Evolutionary conservation across 176 grass and related monocot genomes (phyloP).

Genomic region (sorghum (Sorghum bicolor)): DNA sequence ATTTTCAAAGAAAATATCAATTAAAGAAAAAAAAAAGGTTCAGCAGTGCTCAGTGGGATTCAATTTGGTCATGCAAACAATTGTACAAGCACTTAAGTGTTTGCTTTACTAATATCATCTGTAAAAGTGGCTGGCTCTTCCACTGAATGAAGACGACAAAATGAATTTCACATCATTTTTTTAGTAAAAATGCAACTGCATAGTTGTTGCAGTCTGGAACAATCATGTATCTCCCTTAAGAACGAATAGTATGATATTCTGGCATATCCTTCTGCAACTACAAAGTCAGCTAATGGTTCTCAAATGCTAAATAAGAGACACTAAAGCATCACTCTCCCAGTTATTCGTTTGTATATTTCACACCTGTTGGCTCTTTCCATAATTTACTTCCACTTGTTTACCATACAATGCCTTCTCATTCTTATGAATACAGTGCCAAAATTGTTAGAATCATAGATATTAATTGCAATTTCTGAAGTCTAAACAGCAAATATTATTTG

Average conservation of each 20-base stretch:
- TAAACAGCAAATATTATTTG: background rate
- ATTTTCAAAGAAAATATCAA: background rate
- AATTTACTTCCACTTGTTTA: background rate
- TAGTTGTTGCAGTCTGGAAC: background rate
- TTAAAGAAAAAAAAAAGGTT: background rate
- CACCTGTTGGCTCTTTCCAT: background rate
- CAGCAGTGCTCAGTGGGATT: background rate
- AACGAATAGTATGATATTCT: background rate
- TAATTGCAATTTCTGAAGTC: background rate
- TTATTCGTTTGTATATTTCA: background rate
- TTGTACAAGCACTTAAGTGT: background rate
- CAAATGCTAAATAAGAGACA: background rate
- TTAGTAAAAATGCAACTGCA: background rate
- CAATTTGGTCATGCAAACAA: background rate
- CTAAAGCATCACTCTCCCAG: background rate
- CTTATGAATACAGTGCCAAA: background rate
- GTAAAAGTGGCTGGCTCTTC: background rate
- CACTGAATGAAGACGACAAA: background rate
- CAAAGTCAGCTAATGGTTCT: background rate
- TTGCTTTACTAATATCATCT: constrained; percentile 8
- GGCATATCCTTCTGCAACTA: background rate
- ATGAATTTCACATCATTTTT: background rate
- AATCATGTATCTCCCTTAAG: background rate
- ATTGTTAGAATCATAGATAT: background rate
- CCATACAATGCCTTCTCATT: background rate